These are phyloP conservation scores for Hevea brasiliensis DNA, from an alignment of 345 rosid genomes.

Conservation along the genomic window DNA sequence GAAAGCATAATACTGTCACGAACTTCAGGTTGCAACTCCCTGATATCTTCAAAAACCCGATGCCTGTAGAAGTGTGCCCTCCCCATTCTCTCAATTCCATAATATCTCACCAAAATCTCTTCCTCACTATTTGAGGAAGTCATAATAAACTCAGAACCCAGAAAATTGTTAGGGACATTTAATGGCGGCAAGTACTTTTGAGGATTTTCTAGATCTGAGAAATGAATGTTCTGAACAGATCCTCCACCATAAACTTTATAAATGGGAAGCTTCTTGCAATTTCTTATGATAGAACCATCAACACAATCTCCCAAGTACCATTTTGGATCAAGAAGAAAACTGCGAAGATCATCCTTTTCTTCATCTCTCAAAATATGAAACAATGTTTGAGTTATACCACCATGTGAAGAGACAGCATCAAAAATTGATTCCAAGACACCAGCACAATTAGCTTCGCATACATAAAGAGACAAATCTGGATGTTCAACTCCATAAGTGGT, in stretches of 20 bases:
- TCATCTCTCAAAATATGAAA: conserved; percentile 49
- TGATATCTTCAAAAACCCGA: conserved; percentile 57
- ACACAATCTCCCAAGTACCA: conserved; percentile 65
- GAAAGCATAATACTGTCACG: conserved; percentile 78
- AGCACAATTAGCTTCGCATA: conserved; percentile 53
- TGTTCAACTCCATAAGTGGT: conserved; percentile 58
- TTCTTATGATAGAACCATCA: conserved; percentile 51
- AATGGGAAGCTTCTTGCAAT: conserved; percentile 70
- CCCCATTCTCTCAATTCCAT: conserved; percentile 76
- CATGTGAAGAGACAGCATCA: conserved; percentile 52
- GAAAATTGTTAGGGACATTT: conserved; percentile 59
- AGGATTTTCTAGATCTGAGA: conserved; percentile 75
- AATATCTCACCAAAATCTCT: conserved; percentile 62
- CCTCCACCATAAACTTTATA: conserved; percentile 57
- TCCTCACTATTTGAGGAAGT: conserved; percentile 59
- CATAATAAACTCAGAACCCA: conserved; percentile 66
- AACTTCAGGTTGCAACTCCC: conserved; percentile 67
- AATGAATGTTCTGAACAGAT: conserved; percentile 46
- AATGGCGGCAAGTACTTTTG: conserved; percentile 72
- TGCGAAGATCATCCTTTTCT: conserved; percentile 79
- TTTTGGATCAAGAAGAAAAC: conserved; percentile 72
- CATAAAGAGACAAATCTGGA: conserved; percentile 67
- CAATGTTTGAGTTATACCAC: conserved; percentile 33
- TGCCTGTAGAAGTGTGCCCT: conserved; percentile 71
- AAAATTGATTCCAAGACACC: conserved; percentile 75